Percentiles rank a stretch among this genome's conserved stretches.
These are phyloP conservation scores for Endoconidiophora laricicola DNA, from an alignment of 2,329 filamentous ascomycete species.

Conservation along the genomic window DNA sequence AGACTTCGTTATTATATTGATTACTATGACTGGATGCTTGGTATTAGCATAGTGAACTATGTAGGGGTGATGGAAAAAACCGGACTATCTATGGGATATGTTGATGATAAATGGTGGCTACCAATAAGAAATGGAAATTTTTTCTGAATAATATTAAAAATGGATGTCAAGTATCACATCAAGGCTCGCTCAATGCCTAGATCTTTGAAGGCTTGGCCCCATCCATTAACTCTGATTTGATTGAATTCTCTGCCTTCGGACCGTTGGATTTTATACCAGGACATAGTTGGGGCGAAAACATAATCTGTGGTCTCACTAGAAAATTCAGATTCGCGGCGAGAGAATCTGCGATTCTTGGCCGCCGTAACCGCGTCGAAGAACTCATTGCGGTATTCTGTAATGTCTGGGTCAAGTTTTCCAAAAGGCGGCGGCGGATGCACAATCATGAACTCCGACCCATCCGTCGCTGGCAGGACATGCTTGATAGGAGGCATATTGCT, in stretches of 20 bases:
- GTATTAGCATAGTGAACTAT: not conserved
- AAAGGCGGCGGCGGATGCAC: slow-evolving; percentile 21
- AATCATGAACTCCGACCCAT: not conserved
- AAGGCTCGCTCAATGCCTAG: not conserved
- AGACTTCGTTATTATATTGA: not conserved
- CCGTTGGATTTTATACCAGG: not conserved
- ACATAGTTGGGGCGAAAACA: not conserved
- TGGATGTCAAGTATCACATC: too few species aligned
- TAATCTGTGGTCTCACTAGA: not conserved
- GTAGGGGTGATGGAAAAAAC: not conserved
- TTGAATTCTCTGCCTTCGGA: not conserved
- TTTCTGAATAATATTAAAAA: too few species aligned
- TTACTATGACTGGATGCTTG: not conserved
- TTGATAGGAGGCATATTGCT: slow-evolving; percentile 24
- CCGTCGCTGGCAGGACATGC: not conserved
- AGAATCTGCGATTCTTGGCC: not conserved
- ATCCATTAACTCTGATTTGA: not conserved
- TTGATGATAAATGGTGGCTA: not conserved
- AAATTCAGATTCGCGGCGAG: not conserved
- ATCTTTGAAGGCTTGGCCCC: not conserved
- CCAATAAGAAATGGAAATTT: too few species aligned
- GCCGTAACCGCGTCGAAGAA: slow-evolving; percentile 2
- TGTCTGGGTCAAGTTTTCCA: not conserved
- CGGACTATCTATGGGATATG: not conserved
- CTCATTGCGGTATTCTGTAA: not conserved